A percentile compares a stretch with the other conserved stretches of the same genome.
phyloP scores from a whole-genome alignment of 352 stramenopile genomes.

The Globisporangium barbulae region DNA sequence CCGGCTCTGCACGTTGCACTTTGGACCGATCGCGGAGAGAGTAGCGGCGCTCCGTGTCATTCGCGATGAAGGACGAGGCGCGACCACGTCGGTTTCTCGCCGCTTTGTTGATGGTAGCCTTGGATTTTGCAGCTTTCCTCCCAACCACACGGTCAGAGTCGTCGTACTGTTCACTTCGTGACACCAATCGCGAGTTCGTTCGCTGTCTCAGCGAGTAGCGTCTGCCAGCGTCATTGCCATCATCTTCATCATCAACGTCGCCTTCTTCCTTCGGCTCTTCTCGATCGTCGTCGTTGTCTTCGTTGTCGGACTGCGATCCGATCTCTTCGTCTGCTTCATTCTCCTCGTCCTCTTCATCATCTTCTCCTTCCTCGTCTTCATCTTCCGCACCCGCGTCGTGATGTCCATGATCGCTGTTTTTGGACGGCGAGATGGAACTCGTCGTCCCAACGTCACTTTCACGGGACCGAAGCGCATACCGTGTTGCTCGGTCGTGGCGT shows the following conservation, averaged over 20 bases:
- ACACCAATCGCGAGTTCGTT: conserved; percentile 11
- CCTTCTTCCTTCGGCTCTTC: conserved; percentile 20
- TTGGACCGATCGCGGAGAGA: conserved; percentile 73
- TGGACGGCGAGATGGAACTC: conserved; percentile 27
- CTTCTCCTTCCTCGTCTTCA: conserved; percentile 26
- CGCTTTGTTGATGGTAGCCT: neutral
- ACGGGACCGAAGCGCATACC: conserved; percentile 60
- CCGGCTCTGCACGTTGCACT: conserved; percentile 33
- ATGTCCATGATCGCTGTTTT: conserved; percentile 11
- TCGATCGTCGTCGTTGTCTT: conserved; percentile 24
- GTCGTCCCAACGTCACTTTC: conserved; percentile 29
- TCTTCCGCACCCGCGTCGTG: conserved; percentile 20
- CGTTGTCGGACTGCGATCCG: conserved; percentile 15
- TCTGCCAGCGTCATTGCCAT: conserved; percentile 9
- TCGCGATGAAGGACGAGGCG: conserved; percentile 17
- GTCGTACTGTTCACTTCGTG: conserved; percentile 18
- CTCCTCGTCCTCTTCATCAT: conserved; percentile 19
- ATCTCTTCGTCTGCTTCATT: conserved; percentile 20
- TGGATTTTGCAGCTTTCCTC: conserved; percentile 2
- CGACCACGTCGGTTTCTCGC: conserved; percentile 14
- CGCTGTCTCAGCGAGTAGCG: conserved; percentile 16
- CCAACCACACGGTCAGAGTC: conserved; percentile 19
- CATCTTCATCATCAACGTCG: conserved; percentile 23
- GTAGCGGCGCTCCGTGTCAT: conserved; percentile 46
- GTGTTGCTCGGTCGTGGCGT: conserved; percentile 27